Evolutionary conservation across 2,329 filamentous ascomycete genomes (phyloP), one percentile per base, ranked within the genome.

Genomic region (Pseudogymnoascus sp.): DNA sequence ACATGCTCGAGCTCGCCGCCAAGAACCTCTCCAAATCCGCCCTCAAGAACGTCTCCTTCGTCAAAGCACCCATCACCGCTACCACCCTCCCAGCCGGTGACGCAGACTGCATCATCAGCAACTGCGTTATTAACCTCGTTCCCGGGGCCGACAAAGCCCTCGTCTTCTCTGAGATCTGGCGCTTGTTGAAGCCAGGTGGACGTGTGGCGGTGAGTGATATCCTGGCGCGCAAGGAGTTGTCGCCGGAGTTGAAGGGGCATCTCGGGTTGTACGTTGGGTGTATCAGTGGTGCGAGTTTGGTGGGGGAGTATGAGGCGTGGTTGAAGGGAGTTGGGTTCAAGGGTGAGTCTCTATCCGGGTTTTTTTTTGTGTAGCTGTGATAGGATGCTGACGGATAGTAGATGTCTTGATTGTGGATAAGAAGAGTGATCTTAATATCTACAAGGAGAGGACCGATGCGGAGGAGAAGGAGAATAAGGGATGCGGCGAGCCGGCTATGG

Each of bases 121-220:
- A 87, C 71, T 88, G 84, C 63, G 83, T 85, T 25, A 72, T 86
- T 63, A 86, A 86, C 65, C 79, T 86, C 0, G 79, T 86, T 1
- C 82, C 81, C 0, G 68, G 72, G 7, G 61, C 63, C 0, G 80
- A 86, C 8, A 86, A 85, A 67, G 75, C 73, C 5, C 63, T 73
- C 0, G 82, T 79, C 0, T 87, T 87, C 63, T 66, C 71, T 0
- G 84, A 87, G 69, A 85, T 86, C 67, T 75, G 75, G 61, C 78
- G 85, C 1, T 64, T 87, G 0, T 74, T 87, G 1, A 83, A 80
- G 65, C 76, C 79, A 0, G 79, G 81, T 3, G 85, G 85, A 0
- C 72, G 84, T 6, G 71, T 87, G 8, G 84, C 83, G 0, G 72
- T 88, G 36, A 81, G 78, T 1, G 85, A 88, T 66, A 85, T 87